A percentile compares a stretch with the other conserved stretches of the same genome.
Conservation (phyloP, 371 early-diverging fungal species). For the Mucor circinelloides region DNA sequence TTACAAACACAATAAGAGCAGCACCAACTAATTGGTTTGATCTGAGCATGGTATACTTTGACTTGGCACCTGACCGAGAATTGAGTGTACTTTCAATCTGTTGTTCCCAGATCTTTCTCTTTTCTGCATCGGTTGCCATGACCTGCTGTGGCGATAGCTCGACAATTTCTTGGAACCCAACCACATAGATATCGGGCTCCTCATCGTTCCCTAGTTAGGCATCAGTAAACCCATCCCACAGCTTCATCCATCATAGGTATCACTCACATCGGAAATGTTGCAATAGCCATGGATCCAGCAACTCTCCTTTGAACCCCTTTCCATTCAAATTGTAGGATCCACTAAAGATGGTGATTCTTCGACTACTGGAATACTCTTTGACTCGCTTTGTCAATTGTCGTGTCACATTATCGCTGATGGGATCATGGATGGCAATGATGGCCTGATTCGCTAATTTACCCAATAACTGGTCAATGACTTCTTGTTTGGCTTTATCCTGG, state of each 20-base stretch:
- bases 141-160: conserved; percentile 86
- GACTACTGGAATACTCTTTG: conserved; percentile 57
- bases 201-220: conserved; percentile 28
- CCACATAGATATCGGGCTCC: conserved; percentile 81
- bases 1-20: conserved; percentile 81
- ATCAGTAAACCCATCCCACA: too few relatives aligned
- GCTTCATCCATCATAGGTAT: not conserved
- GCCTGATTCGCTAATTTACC: conserved; percentile 63
- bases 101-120: conserved; percentile 66
- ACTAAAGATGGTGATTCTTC: conserved; percentile 65
- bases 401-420: conserved; percentile 61
- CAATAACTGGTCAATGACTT: conserved; percentile 86
- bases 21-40: conserved; percentile 90
- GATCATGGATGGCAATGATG: conserved; percentile 61
- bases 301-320: conserved; percentile 64
- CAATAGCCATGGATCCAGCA: conserved; percentile 69
- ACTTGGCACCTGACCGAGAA: conserved; percentile 26
- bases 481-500: conserved; percentile 88
- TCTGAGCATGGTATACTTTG: conserved; percentile 74
- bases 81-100: conserved; percentile 66
- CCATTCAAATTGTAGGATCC: conserved; percentile 96
- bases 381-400: conserved; percentile 52
- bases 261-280: conserved; percentile 50
- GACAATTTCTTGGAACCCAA: conserved; percentile 96
- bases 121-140: conserved; percentile 78